phyloP scores from a whole-genome alignment of 139 green algal genomes.

The Penium margaritaceum region DNA sequence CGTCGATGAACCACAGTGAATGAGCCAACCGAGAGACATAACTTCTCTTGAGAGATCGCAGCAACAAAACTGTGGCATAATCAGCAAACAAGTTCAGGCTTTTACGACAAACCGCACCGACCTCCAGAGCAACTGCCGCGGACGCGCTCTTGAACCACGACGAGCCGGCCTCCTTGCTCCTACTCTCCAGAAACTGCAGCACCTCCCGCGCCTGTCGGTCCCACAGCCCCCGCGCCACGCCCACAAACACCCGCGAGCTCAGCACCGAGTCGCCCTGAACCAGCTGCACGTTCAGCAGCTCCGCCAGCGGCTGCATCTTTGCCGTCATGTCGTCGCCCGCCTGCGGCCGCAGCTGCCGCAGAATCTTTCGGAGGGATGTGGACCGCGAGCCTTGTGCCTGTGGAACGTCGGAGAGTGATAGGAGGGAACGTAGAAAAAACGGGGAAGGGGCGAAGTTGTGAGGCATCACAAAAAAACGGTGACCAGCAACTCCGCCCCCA shows the following conservation, averaged over 20 bases:
- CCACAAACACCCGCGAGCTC: slow-evolving; percentile 23
- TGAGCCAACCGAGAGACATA: too few species aligned
- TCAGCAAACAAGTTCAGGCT: too few species aligned
- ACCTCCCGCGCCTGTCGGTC: slow-evolving; percentile 35
- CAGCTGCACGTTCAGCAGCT: slow-evolving; percentile 12
- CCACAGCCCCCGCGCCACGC: slow-evolving; percentile 22
- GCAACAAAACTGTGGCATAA: too few species aligned
- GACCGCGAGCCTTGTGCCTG: neutral
- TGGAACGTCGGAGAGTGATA: too few species aligned
- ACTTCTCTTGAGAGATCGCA: too few species aligned
- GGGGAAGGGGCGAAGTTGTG: too few species aligned
- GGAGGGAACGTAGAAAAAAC: too few species aligned
- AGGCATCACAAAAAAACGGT: too few species aligned
- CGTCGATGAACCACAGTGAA: too few species aligned
- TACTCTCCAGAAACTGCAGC: slow-evolving; percentile 32
- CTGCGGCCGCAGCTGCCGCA: slow-evolving; percentile 25
- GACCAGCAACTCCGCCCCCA: too few species aligned
- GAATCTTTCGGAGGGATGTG: slow-evolving; percentile 34
- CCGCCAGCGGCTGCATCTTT: slow-evolving; percentile 28
- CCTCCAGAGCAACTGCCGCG: slow-evolving; percentile 33
- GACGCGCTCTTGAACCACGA: slow-evolving; percentile 40
- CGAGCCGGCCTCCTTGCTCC: slow-evolving; percentile 43
- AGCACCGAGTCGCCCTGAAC: slow-evolving; percentile 27
- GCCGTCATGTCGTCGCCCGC: slow-evolving; percentile 18
- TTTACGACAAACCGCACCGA: too few species aligned